Conservation (phyloP, 2,329 filamentous ascomycete genomes). For the Colletotrichum coccodes region DNA sequence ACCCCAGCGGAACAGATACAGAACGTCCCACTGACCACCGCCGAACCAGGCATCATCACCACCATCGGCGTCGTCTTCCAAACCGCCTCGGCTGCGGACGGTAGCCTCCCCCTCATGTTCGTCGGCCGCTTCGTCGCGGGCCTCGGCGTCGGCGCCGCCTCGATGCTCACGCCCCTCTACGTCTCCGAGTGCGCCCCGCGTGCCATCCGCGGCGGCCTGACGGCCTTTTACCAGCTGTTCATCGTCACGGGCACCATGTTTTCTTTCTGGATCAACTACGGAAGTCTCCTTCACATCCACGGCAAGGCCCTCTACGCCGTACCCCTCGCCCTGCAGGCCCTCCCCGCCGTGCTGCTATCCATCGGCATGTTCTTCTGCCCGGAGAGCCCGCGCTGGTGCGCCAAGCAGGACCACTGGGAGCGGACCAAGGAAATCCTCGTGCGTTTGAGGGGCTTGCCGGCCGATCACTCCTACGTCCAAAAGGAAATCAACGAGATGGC, state of each 20-base stretch:
- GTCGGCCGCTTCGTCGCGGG: conserved; percentile 68
- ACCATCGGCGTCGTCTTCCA: conserved; percentile 73
- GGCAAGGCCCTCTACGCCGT: conserved; percentile 66
- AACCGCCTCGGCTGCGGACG: conserved; percentile 57
- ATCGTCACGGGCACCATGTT: conserved; percentile 56
- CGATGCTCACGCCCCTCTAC: conserved; percentile 55
- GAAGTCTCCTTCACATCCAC: conserved; percentile 55
- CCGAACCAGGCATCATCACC: conserved; percentile 58
- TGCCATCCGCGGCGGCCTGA: conserved; percentile 61
- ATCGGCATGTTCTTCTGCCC: conserved; percentile 69
- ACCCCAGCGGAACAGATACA: not conserved
- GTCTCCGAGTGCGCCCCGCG: conserved; percentile 61
- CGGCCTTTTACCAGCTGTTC: conserved; percentile 62
- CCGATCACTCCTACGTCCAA: conserved; percentile 64
- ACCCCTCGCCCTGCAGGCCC: conserved; percentile 71
- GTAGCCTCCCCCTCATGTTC: conserved; percentile 59
- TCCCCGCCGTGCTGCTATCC: conserved; percentile 67
- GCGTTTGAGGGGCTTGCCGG: conserved; percentile 61
- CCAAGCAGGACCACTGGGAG: conserved; percentile 75
- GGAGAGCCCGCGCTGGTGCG: conserved; percentile 73
- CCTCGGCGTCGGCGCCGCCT: conserved; percentile 61
- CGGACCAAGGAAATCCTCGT: conserved; percentile 66
- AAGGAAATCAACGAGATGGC: conserved; percentile 71
- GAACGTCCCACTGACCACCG: not conserved
- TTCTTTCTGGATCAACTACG: conserved; percentile 52